Conservation (phyloP, 805 yeast species). For the Barnettozyma wickerhamii region DNA sequence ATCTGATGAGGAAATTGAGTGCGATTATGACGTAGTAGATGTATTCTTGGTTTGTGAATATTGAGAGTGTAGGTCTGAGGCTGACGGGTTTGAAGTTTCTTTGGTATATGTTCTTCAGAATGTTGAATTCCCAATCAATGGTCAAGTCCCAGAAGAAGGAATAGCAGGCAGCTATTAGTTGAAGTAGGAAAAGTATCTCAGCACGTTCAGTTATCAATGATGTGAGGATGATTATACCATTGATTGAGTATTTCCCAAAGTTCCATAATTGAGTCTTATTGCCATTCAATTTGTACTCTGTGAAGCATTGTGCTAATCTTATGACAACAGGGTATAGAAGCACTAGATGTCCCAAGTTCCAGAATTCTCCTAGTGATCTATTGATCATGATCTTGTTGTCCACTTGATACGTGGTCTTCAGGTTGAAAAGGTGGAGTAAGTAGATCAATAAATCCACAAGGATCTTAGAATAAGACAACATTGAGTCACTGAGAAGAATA, state of each 20-base stretch:
- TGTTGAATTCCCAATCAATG: constrained; percentile 80
- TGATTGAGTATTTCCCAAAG: constrained; percentile 67
- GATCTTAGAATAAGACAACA: constrained; percentile 77
- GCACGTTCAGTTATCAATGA: constrained; percentile 23
- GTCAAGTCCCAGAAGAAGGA: constrained; percentile 86
- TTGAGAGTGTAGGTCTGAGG: constrained; percentile 21
- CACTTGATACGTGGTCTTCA: constrained; percentile 32
- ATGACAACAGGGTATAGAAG: constrained; percentile 61
- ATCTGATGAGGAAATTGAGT: constrained; percentile 64
- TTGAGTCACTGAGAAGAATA: constrained; percentile 75
- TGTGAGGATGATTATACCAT: constrained; percentile 47
- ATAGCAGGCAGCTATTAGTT: constrained; percentile 65
- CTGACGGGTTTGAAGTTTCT: constrained; percentile 15
- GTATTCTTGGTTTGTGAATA: constrained; percentile 3
- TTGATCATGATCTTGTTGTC: constrained; percentile 24
- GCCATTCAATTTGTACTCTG: constrained; percentile 52
- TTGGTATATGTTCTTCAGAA: constrained; percentile 33
- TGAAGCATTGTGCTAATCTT: constrained; percentile 76
- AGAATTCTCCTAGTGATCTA: constrained; percentile 29
- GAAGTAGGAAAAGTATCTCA: constrained; percentile 25
- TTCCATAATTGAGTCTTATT: constrained; percentile 61
- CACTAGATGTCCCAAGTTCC: constrained; percentile 33
- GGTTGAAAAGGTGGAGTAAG: constrained; percentile 40
- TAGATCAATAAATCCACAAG: constrained; percentile 66
- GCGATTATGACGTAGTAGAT: constrained; percentile 55